Percentiles rank a stretch among this genome's conserved stretches.
These are phyloP conservation scores for Verticillium dahliae DNA, from an alignment of 2,329 filamentous ascomycete species.

Conservation along the genomic window DNA sequence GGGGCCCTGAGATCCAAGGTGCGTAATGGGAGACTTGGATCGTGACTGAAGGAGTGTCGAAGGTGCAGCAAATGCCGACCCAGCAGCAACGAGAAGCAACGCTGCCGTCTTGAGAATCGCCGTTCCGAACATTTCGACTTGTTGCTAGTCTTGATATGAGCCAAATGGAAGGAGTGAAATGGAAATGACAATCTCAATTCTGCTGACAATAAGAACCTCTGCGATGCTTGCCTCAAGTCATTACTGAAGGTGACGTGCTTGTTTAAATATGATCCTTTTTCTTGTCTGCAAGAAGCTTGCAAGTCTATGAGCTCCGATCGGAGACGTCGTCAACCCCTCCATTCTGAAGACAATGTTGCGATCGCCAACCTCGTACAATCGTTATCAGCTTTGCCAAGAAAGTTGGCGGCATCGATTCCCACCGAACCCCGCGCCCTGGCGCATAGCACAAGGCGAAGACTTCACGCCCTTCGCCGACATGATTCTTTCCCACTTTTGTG, in stretches of 20 bases:
- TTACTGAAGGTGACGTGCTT: no score
- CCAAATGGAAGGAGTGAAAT: no score
- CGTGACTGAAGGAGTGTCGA: constrained; percentile 2
- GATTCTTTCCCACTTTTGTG: not conserved
- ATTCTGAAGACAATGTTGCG: not conserved
- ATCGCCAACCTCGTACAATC: not conserved
- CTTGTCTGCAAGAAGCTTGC: not conserved
- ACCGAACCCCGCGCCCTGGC: not conserved
- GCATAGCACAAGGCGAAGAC: not conserved
- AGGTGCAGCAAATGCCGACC: constrained; percentile 5
- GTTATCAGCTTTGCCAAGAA: not conserved
- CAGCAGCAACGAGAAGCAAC: constrained; percentile 6
- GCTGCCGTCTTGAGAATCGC: constrained; percentile 2
- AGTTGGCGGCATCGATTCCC: not conserved
- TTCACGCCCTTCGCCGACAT: not conserved
- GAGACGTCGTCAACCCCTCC: not conserved
- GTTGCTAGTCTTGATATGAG: no score
- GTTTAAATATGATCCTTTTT: not conserved
- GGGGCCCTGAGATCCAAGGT: constrained; percentile 8
- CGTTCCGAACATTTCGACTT: constrained; percentile 1
- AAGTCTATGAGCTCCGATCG: constrained; percentile 1
- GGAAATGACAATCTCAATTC: no score
- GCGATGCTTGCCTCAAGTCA: no score
- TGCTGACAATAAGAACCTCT: no score
- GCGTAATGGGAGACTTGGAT: not conserved